Evolutionary conservation across 2,329 filamentous ascomycete genomes (phyloP).

Genomic region (Colletotrichum acutatum): DNA sequence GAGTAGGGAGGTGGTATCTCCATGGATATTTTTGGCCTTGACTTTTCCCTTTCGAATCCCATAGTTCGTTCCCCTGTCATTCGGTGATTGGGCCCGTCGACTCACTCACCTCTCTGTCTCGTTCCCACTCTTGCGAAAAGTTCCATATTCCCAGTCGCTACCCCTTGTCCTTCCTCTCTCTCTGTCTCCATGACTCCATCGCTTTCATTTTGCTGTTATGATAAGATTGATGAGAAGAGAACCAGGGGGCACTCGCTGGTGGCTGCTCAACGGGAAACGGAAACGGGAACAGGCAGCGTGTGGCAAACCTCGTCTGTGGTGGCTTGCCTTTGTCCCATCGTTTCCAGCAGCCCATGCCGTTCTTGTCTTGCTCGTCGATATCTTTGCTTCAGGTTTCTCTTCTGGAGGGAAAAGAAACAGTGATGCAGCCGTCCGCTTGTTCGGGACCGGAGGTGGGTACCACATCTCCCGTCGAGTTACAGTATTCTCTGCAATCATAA

Average conservation of each 20-base stretch:
- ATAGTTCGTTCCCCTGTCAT: background rate
- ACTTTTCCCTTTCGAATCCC: background rate
- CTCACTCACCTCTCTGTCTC: background rate
- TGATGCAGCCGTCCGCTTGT: background rate
- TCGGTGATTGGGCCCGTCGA: background rate
- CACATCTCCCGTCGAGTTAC: background rate
- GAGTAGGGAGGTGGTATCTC: conserved; percentile 23
- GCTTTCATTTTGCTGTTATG: conserved; percentile 4
- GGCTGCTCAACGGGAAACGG: conserved; percentile 11
- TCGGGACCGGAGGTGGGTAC: background rate
- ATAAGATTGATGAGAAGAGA: conserved; percentile 8
- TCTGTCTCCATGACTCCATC: conserved; percentile 30
- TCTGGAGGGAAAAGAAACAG: conserved; percentile 18
- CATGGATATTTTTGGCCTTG: conserved; percentile 10
- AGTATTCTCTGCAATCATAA: background rate
- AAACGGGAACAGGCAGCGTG: conserved; percentile 19
- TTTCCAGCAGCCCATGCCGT: conserved; percentile 15
- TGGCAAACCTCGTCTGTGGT: conserved; percentile 16
- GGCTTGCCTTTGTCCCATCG: conserved; percentile 28
- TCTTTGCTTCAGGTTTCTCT: conserved; percentile 23
- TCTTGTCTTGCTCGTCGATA: conserved; percentile 6
- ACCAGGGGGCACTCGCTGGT: background rate
- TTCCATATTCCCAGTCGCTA: background rate
- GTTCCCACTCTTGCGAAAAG: conserved; percentile 10
- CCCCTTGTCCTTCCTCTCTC: conserved; percentile 19